Base-by-base conservation (phyloP, 2,329 filamentous ascomycete species). In the Akanthomyces dipterigenus region DNA sequence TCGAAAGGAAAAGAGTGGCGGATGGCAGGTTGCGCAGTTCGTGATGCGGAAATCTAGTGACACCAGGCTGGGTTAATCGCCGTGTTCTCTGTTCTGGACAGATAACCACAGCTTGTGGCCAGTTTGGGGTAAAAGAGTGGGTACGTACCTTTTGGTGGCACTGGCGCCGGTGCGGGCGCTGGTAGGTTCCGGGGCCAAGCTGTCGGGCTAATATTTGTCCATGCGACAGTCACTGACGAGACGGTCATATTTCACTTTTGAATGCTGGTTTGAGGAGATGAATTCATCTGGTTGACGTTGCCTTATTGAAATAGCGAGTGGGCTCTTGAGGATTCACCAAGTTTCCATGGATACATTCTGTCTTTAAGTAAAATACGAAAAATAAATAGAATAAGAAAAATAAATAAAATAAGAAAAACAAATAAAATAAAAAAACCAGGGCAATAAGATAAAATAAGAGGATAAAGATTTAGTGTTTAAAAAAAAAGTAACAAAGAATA, bases 61-160 rank as follows among this genome's bases (percentile, higher is more conserved):
- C n/a, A 40, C 40, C 20, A 54, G 26, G n/a, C 16, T 22, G 45
- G 31, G 14, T 46, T 26, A 16, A 42, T 49, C 26, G 54, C 24
- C 24, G 36, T 16, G 31, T 34, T 34, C 22, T 24, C 40, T 45
- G 48, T 55, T 57, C 24, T 62, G 60, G 60, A 62, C 60, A 62
- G 60, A 62, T 62, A 56, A 55, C 57, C 60, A 53, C 42, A 45
- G 60, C 53, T 34, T 36, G 56, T 51, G 56, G 56, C 56, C 56
- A 59, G 36, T 50, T 54, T 54, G 48, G 57, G 46, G 55, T 24
- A 42, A 22, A 24, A 49, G 7, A n/a, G 40, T 36, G 42, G 43
- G 42, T 26, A 26, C 42, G 22, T 54, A 40, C 28, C 24, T 51
- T 49, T 11, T 20, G 18, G 43, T 34, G 31, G 31, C 31, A 36